These are phyloP conservation scores for Globisporangium cystogenes DNA, from an alignment of 352 stramenopile genomes.

Conservation along the genomic window DNA sequence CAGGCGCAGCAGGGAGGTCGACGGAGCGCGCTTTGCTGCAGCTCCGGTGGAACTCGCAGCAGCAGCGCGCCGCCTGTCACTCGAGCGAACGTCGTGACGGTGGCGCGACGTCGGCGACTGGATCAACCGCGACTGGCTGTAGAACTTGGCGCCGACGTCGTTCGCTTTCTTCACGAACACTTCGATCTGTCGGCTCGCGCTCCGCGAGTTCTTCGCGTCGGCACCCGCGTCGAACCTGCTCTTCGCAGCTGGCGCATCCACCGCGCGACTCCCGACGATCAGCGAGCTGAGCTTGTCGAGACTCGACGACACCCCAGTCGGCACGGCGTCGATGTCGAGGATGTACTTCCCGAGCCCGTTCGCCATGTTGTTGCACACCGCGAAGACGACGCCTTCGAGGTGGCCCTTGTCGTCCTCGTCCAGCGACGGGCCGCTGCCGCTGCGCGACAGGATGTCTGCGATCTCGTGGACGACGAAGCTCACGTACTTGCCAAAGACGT, in stretches of 20 bases:
- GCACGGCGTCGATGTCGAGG: conserved; percentile 57
- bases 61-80: neutral
- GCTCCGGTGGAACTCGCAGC: neutral
- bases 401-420: conserved; percentile 54
- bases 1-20: conserved; percentile 11
- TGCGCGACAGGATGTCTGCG: conserved; percentile 40
- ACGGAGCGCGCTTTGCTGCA: neutral
- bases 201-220: neutral
- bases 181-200: conserved; percentile 42
- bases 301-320: conserved; percentile 44
- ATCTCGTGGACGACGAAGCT: conserved; percentile 74
- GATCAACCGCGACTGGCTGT: conserved; percentile 20
- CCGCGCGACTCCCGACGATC: conserved; percentile 30
- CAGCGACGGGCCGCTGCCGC: conserved; percentile 8
- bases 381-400: conserved; percentile 75
- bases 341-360: conserved; percentile 68
- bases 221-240: neutral
- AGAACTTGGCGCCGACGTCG: conserved; percentile 47
- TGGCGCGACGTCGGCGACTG: neutral
- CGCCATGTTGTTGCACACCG: conserved; percentile 68
- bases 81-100: neutral
- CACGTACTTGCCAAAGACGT: conserved; percentile 79
- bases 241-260: neutral
- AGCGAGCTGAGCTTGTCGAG: conserved; percentile 70
- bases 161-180: conserved; percentile 48